Evolutionary conservation across 768 basidiomycete genomes (phyloP).

Genomic region (Lactarius pseudohatsudake): DNA sequence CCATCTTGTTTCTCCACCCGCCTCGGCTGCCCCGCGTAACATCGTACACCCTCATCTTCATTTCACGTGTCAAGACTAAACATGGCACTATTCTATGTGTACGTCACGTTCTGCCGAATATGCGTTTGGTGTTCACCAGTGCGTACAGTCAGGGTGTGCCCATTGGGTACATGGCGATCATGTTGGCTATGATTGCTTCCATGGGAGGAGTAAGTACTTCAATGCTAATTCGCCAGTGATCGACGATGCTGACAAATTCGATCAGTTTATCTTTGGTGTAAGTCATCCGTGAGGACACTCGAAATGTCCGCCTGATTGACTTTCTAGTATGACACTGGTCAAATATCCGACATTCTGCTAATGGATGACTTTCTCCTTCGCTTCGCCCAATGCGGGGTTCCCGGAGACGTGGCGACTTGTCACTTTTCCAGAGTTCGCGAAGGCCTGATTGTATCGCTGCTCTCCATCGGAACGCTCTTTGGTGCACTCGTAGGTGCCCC

Average conservation of each 20-base stretch:
- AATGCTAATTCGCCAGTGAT: background rate
- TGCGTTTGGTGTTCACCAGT: conserved; percentile 13
- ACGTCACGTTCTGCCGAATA: conserved; percentile 11
- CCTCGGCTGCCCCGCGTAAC: background rate
- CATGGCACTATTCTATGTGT: conserved; percentile 38
- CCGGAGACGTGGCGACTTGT: conserved; percentile 44
- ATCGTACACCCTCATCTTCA: background rate
- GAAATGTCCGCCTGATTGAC: conserved; percentile 14
- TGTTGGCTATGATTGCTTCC: conserved; percentile 63
- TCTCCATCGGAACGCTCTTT: conserved; percentile 67
- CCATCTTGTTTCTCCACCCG: background rate
- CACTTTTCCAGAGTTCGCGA: conserved; percentile 55
- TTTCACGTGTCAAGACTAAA: background rate
- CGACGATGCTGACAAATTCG: background rate
- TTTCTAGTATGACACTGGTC: conserved; percentile 64
- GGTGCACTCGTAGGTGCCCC: conserved; percentile 63
- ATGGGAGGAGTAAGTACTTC: conserved; percentile 53
- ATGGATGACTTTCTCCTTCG: conserved; percentile 68
- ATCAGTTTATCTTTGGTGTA: conserved; percentile 34
- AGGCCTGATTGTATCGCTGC: conserved; percentile 67
- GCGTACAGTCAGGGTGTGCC: conserved; percentile 53
- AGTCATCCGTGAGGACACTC: conserved; percentile 9
- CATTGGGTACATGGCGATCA: conserved; percentile 61
- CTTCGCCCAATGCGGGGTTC: conserved; percentile 53
- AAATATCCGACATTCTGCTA: conserved; percentile 73